Evolutionary conservation across 331 rosid species (phyloP).

Genomic region (Acacia concinna): DNA sequence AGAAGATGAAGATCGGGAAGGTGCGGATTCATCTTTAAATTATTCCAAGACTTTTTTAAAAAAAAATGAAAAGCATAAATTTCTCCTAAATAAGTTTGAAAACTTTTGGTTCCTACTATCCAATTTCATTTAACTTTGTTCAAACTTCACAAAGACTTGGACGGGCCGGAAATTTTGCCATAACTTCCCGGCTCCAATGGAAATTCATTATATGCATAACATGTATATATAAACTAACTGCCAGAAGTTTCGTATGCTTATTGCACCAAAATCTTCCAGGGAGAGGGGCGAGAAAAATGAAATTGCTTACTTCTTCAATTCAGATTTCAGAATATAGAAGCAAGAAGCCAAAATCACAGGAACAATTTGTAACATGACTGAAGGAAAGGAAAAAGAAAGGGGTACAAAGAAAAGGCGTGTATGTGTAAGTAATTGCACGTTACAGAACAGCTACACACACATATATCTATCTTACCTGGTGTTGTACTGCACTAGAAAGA

Average conservation of each 20-base stretch:
- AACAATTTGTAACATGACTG: neutral
- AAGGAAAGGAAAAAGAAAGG: neutral
- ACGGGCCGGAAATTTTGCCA: constrained; percentile 7
- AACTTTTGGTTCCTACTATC: neutral
- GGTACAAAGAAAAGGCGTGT: too few species aligned
- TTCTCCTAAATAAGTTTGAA: neutral
- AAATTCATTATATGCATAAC: neutral
- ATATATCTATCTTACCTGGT: constrained; percentile 49
- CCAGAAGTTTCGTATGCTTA: neutral
- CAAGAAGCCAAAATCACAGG: neutral
- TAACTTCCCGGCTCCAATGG: constrained; percentile 8
- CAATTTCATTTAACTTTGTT: neutral
- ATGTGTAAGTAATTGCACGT: neutral
- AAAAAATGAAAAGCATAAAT: neutral
- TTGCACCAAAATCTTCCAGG: neutral
- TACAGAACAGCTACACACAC: neutral
- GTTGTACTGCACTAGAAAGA: constrained; percentile 72
- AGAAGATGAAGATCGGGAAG: neutral
- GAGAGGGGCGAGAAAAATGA: neutral
- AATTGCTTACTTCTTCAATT: neutral
- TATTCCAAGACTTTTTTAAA: neutral
- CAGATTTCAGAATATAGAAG: neutral
- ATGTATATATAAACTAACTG: neutral
- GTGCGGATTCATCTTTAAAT: neutral
- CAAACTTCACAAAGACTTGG: neutral